Base-by-base conservation (phyloP, 148 eudicot genomes). In the Rhododendron kiyosumense region DNA sequence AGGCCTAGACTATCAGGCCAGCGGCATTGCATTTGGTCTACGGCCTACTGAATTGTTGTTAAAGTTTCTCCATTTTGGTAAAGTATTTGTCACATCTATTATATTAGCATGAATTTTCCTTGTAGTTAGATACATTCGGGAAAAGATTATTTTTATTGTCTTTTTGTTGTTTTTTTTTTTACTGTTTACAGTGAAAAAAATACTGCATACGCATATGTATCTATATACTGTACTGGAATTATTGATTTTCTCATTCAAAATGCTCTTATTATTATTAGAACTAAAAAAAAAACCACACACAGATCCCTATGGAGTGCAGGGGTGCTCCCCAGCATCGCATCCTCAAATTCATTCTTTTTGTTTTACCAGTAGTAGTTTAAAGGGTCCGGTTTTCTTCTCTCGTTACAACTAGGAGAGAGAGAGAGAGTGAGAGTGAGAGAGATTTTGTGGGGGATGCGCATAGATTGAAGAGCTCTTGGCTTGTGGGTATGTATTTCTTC, bases 271-370 rank as follows among this genome's bases (percentile, higher is more conserved):
- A 51, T 32, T 32, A 32, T 51, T 51, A 51, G 54, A 51, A 51
- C 54, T 51, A 8, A 11, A 51, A 51, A 8, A 11, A 51, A 51
- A 51, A 51, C 13, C 17, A 61, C 41, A 84, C 97, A 92, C 97
- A 84, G 95, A 94, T 94, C 97, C 96, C 97, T 63, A 94, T 90
- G 90, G 88, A 73, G 80, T 86, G 86, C 89, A 61, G 87, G 82
- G 86, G 78, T 80, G 90, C 85, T 86, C 61, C 51, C 91, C 88
- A 74, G 88, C 91, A 91, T 89, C 83, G 86, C 88, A 88, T 88
- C 88, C 89, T 91, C 88, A 76, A 88, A 83, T 89, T 90, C 93
- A 90, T 91, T 91, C 93, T 81, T 89, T 91, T 90, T 91, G 93
- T 88, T 89, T 20, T 20, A 18, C 24, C 1, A 57, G 7, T 30